Percentiles rank a stretch among this genome's conserved stretches.
phyloP scores from a whole-genome alignment of 441 rosid species.

The Populus trichocarpa region DNA sequence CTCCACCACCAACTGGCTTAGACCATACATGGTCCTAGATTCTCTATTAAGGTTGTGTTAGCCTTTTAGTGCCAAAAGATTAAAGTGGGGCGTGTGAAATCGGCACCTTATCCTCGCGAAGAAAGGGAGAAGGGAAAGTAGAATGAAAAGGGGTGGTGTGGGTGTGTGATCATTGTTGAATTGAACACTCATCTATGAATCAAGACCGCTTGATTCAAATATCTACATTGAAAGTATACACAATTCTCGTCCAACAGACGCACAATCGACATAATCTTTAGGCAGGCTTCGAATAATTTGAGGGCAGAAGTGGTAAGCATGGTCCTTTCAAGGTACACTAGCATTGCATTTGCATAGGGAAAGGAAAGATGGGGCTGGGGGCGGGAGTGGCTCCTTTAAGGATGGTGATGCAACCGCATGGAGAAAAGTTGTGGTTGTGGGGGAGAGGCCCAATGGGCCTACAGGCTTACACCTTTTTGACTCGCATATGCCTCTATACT shows the following conservation, averaged over 20 bases:
- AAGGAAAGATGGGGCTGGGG: neutral
- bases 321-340: neutral
- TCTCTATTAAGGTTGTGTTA: constrained; percentile 18
- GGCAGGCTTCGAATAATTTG: neutral
- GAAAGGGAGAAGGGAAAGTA: neutral
- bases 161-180: neutral
- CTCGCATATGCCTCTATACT: neutral
- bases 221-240: neutral
- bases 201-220: neutral
- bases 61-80: constrained; percentile 13
- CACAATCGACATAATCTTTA: neutral
- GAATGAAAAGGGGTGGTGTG: neutral
- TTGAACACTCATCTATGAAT: constrained; percentile 9
- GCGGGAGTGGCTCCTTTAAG: neutral
- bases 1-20: constrained; percentile 12
- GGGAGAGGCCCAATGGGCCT: constrained; percentile 13
- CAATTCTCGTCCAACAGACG: neutral
- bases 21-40: constrained; percentile 14
- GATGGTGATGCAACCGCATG: neutral
- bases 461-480: neutral
- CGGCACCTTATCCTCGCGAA: constrained; percentile 10
- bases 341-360: no score
- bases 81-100: constrained; percentile 11
- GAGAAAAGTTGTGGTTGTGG: neutral
- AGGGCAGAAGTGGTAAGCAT: neutral